Percentiles rank a stretch among this genome's conserved stretches.
phyloP scores from a whole-genome alignment of 1,284 basidiomycete species.

The Pascua sp. region DNA sequence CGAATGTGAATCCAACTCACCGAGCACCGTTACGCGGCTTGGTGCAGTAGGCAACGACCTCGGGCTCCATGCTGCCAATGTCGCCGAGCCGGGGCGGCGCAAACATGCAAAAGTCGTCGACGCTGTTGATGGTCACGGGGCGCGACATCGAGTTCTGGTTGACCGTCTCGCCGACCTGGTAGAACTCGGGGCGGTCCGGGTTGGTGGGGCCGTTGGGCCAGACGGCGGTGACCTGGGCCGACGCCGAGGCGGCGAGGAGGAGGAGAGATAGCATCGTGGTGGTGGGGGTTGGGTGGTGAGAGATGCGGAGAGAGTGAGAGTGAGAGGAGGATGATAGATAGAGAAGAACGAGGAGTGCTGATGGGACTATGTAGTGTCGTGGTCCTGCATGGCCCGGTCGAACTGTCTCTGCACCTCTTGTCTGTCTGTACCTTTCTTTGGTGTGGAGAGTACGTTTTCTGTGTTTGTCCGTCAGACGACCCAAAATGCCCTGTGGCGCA shows the following conservation, averaged over 20 bases:
- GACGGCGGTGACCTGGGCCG: constrained; percentile 37
- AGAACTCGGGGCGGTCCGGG: constrained; percentile 36
- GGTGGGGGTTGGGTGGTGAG: too few species aligned
- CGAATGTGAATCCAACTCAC: constrained; percentile 15
- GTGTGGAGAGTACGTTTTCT: too few species aligned
- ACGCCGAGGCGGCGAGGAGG: constrained; percentile 2
- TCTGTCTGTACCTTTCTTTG: too few species aligned
- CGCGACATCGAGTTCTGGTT: constrained; percentile 46
- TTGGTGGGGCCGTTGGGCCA: constrained; percentile 48
- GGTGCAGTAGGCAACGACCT: constrained; percentile 43
- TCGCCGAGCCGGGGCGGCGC: constrained; percentile 37
- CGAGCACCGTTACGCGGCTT: constrained; percentile 38
- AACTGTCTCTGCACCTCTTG: too few species aligned
- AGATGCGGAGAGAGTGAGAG: too few species aligned
- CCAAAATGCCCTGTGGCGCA: too few species aligned
- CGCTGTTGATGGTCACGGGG: constrained; percentile 43
- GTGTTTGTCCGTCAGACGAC: too few species aligned
- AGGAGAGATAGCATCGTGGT: constrained; percentile 8
- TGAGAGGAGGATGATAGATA: too few species aligned
- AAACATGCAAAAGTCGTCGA: constrained; percentile 48
- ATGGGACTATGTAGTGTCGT: too few species aligned
- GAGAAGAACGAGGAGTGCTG: too few species aligned
- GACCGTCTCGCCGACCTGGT: constrained; percentile 34
- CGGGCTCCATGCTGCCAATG: constrained; percentile 42
- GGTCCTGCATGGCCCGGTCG: too few species aligned